Evolutionary conservation across 768 basidiomycete species (phyloP), one percentile per base, ranked within the genome.

Genomic region (Sporobolomyces phaffii): DNA sequence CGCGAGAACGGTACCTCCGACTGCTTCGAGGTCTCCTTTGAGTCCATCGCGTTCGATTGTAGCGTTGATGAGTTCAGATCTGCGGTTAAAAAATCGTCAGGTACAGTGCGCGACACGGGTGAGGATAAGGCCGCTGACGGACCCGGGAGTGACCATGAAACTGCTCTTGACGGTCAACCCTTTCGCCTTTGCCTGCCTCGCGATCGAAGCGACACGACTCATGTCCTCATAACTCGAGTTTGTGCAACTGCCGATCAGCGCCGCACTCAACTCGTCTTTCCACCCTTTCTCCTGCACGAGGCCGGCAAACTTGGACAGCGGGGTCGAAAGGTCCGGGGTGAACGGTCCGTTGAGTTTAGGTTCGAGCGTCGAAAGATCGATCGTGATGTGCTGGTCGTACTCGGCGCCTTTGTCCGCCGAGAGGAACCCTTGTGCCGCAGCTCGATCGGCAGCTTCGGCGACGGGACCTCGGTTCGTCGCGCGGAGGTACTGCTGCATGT

Each of bases 191-290:
- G 96, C 96, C 79, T 99, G 87, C 74, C 83, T 84, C 72, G 90
- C 91, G 77, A 99, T 96, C 49, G 88, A 88, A 33, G 91, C 94
- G 43, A 94, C 89, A 77, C 96, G 91, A 41, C 91, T 88, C 94
- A 98, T 96, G 80, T 99, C 96, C 81, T 99, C 96, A 78, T 99
- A 99, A 38, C 96, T 98, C 51, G 96, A 98, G 85, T 99, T 99
- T 78, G 96, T 98, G 87, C 96, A 99, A 51, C 96, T 98, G 58
- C 96, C 96, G 78, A 99, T 98, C 64, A 99, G 87, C 67, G 86
- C 91, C 75, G 98, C 96, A 82, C 89, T 91, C 81, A 99, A 86
- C 78, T 99, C 93, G 61, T 87, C 83, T 41, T 96, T 96, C 96
- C 96, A 98, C 78, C 83, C 82, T 82, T 98, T 97, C 82, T 89